phyloP scores from a whole-genome alignment of 768 basidiomycete genomes.

The Lepiota brunneoincarnata region DNA sequence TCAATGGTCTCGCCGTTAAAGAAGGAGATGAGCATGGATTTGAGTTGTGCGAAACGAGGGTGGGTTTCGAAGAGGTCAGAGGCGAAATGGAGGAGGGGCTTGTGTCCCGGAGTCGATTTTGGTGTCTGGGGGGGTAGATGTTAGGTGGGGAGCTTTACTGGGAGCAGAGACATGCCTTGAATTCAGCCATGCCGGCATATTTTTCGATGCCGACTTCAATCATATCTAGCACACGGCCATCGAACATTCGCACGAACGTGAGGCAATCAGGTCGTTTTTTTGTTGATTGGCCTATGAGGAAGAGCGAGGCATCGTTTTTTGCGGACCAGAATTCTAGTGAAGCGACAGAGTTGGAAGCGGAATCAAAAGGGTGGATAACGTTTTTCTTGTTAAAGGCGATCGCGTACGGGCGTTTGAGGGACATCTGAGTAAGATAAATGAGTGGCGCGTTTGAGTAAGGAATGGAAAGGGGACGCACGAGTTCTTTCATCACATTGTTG shows the following conservation, averaged over 20 bases:
- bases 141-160: no score
- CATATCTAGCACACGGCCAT: slow-evolving; percentile 88
- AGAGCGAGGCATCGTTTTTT: slow-evolving; percentile 94
- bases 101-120: slow-evolving; percentile 86
- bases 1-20: slow-evolving; percentile 89
- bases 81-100: slow-evolving; percentile 93
- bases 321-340: slow-evolving; percentile 90
- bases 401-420: slow-evolving; percentile 86
- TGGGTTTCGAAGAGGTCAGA: slow-evolving; percentile 95
- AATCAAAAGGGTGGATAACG: slow-evolving; percentile 85
- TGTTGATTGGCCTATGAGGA: slow-evolving; percentile 85
- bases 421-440: slow-evolving; percentile 60
- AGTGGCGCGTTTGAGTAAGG: background rate
- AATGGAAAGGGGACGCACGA: slow-evolving; percentile 51
- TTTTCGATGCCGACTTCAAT: slow-evolving; percentile 88
- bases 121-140: slow-evolving; percentile 53
- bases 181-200: slow-evolving; percentile 73
- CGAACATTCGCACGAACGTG: slow-evolving; percentile 83
- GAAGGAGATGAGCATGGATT: slow-evolving; percentile 86
- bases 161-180: slow-evolving; percentile 76
- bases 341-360: slow-evolving; percentile 30
- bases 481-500: slow-evolving; percentile 80
- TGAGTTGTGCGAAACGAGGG: slow-evolving; percentile 87
- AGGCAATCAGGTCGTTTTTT: slow-evolving; percentile 93
- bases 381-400: slow-evolving; percentile 97